These are phyloP conservation scores for Leccinum disarticulatum DNA, from an alignment of 768 basidiomycete genomes.

Conservation along the genomic window DNA sequence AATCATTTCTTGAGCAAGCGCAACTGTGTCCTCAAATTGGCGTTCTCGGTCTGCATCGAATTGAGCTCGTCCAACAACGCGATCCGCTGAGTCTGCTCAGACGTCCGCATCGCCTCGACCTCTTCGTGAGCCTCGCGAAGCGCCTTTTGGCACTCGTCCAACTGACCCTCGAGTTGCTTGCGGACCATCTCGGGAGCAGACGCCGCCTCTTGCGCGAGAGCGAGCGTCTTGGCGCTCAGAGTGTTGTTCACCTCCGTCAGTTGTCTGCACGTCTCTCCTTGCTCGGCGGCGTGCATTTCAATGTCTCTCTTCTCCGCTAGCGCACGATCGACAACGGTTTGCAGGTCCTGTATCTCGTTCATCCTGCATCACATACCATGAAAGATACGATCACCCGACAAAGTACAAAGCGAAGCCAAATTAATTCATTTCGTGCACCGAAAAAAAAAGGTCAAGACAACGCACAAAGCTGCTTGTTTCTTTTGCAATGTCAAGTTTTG, in stretches of 20 bases:
- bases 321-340: constrained; percentile 59
- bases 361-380: constrained; percentile 41
- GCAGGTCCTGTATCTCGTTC: constrained; percentile 63
- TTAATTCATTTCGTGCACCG: not conserved
- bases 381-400: not conserved
- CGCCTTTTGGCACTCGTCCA: constrained; percentile 58
- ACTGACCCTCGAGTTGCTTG: constrained; percentile 62
- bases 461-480: constrained; percentile 57
- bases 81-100: constrained; percentile 80
- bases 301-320: constrained; percentile 63
- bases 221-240: constrained; percentile 69
- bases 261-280: constrained; percentile 70
- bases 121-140: constrained; percentile 68
- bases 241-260: constrained; percentile 78
- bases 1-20: constrained; percentile 47
- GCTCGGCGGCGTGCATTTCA: constrained; percentile 67
- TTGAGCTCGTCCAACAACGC: constrained; percentile 89
- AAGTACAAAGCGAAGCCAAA: not conserved
- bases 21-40: constrained; percentile 65
- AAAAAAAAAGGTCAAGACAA: constrained; percentile 23
- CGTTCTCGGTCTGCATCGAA: constrained; percentile 77
- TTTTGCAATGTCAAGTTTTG: constrained; percentile 54
- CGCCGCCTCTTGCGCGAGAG: constrained; percentile 41
- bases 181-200: constrained; percentile 45
- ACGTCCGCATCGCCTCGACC: constrained; percentile 60